These are phyloP conservation scores for Desmodesmus armatus DNA, from an alignment of 139 green algal species.

Conservation along the genomic window DNA sequence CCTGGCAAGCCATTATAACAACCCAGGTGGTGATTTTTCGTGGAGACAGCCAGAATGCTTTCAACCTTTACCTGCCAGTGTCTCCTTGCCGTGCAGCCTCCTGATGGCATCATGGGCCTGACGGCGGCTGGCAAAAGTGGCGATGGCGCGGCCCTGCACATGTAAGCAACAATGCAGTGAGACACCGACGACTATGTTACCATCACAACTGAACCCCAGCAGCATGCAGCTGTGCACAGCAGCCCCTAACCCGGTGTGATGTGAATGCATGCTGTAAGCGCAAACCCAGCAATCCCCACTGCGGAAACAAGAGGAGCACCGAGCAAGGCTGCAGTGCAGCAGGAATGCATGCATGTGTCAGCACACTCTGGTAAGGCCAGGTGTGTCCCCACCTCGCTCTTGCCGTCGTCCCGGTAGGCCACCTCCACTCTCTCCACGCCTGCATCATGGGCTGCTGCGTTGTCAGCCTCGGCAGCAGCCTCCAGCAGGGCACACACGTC, in stretches of 20 bases:
- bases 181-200: no score
- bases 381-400: conserved; percentile 39
- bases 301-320: not conserved
- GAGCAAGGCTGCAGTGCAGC: not conserved
- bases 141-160: conserved; percentile 39
- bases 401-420: conserved; percentile 43
- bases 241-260: no score
- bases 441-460: not conserved
- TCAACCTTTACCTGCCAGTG: no score
- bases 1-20: no score
- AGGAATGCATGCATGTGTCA: not conserved
- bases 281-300: not conserved
- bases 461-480: conserved; percentile 27
- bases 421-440: conserved; percentile 42
- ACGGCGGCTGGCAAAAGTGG: conserved; percentile 17
- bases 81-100: conserved; percentile 41
- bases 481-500: conserved; percentile 43
- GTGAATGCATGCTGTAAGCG: not conserved
- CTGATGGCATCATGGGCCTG: conserved; percentile 33
- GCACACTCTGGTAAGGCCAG: not conserved
- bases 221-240: no score
- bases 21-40: no score
- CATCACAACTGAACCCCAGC: no score
- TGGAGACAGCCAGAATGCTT: no score
- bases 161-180: no score